Evolutionary conservation across 306 rosid genomes (phyloP), one percentile per base, ranked within the genome.

Genomic region (Sesbania bispinosa): DNA sequence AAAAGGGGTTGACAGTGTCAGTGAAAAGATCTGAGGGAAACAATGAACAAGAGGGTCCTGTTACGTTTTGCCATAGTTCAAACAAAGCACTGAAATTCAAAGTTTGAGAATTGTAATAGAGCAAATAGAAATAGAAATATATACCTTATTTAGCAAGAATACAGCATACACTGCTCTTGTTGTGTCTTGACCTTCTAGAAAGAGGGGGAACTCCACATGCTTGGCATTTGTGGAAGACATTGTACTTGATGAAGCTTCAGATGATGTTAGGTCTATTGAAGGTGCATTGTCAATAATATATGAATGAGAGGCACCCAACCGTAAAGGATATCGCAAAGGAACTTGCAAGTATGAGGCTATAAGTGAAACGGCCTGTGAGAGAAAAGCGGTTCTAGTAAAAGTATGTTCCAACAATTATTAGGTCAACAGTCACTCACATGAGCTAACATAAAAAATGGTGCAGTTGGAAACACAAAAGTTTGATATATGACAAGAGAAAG

Each of bases 141-240:
- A 59, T 71, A 94, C 99, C 97, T 95, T 95, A 79, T 92, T 94
- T 72, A 95, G 68, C 60, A 95, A 86, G 86, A 95, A 95, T 55
- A 91, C 89, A 20, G 96, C 99, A 75, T 95, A 95, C 73, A 93
- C 96, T 6, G 96, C 95, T 79, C 89, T 91, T 24, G 97, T 91
- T 57, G 95, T 95, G 84, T 95, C 99, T 78, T 90, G 97, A 53
- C 97, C 99, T 57, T 95, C 96, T 79, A 89, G 81, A 77, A 83
- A 91, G 10, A 95, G 97, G 48, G 99, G 97, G 69, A 95, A 95
- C 69, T 89, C 96, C 70, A 86, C 79, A 33, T 77, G 87, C 77
- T 85, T 95, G 78, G 32, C 64, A 42, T 81, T 83, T 70, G 80
- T 59, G 70, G 47, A 64, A 75, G 75, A 69, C 62, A 47, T 70